Evolutionary conservation across 768 basidiomycete genomes (phyloP).

Genomic region (Imleria badia): DNA sequence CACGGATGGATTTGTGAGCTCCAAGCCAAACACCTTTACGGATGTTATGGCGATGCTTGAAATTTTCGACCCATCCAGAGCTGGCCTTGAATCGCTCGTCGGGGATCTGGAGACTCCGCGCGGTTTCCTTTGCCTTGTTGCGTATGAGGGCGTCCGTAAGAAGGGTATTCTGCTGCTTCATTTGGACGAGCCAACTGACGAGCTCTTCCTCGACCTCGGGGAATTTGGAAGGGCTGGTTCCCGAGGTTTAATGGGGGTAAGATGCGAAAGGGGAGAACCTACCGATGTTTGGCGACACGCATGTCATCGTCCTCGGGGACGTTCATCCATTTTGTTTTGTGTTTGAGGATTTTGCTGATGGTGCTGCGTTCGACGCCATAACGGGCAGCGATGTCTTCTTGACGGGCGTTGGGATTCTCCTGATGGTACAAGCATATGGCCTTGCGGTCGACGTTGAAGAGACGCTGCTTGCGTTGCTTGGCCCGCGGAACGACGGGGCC

Average conservation of each 20-base stretch:
- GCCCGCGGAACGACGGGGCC: conserved; percentile 34
- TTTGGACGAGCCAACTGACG: conserved; percentile 57
- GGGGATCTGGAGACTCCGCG: conserved; percentile 50
- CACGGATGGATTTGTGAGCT: conserved; percentile 36
- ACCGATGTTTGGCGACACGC: conserved; percentile 72
- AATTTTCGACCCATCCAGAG: conserved; percentile 90
- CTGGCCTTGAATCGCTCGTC: conserved; percentile 88
- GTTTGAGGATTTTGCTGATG: conserved; percentile 89
- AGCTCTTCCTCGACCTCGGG: conserved; percentile 72
- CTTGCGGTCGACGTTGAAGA: conserved; percentile 73
- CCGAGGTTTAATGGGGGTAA: conserved; percentile 6
- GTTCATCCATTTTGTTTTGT: conserved; percentile 80
- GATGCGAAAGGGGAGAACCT: conserved; percentile 13
- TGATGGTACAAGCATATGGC: conserved; percentile 69
- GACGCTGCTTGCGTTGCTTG: conserved; percentile 69
- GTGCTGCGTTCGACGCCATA: conserved; percentile 89
- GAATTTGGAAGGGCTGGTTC: conserved; percentile 71
- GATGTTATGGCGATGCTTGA: conserved; percentile 81
- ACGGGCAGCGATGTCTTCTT: conserved; percentile 77
- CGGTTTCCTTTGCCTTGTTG: conserved; percentile 67
- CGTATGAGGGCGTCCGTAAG: conserved; percentile 69
- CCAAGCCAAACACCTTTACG: conserved; percentile 60
- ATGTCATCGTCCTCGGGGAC: conserved; percentile 58
- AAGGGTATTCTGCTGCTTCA: conserved; percentile 43
- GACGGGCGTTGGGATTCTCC: conserved; percentile 65